Conservation (phyloP, 1,284 basidiomycete genomes). For the Peniophora sp. region DNA sequence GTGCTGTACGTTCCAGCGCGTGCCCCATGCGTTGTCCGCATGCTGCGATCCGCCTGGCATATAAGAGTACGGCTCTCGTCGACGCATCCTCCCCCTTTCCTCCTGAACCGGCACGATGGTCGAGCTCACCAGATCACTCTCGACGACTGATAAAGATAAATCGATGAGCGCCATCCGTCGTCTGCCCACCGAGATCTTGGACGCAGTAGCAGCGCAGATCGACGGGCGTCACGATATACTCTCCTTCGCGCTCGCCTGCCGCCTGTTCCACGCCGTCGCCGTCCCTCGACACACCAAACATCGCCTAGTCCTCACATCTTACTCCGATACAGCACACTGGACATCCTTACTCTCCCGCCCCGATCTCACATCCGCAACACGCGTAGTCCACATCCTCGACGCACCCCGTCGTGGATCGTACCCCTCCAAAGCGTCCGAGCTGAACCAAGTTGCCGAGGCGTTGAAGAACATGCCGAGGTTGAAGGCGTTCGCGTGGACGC, state of each 20-base stretch:
- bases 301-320: constrained; percentile 5
- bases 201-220: constrained; percentile 5
- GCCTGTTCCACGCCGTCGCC: constrained; percentile 1
- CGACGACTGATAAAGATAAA: too few relatives aligned
- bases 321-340: constrained; percentile 4
- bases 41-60: too few relatives aligned
- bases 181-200: constrained; percentile 6
- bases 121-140: too few relatives aligned
- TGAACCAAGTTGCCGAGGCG: neutral
- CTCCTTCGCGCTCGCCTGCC: constrained; percentile 6
- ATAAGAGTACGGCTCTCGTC: too few relatives aligned
- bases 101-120: too few relatives aligned
- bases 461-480: constrained; percentile 1
- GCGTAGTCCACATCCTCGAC: constrained; percentile 4
- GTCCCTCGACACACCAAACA: constrained; percentile 10
- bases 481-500: constrained; percentile 2
- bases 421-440: neutral
- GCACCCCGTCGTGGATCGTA: neutral
- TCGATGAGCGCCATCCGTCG: neutral
- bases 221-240: constrained; percentile 6
- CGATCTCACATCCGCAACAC: constrained; percentile 4
- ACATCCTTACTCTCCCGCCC: constrained; percentile 3
- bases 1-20: too few relatives aligned
- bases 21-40: too few relatives aligned
- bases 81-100: too few relatives aligned